A percentile compares a stretch with the other conserved stretches of the same genome.
phyloP scores from a whole-genome alignment of 331 rosid genomes.

The Malus hybrid region DNA sequence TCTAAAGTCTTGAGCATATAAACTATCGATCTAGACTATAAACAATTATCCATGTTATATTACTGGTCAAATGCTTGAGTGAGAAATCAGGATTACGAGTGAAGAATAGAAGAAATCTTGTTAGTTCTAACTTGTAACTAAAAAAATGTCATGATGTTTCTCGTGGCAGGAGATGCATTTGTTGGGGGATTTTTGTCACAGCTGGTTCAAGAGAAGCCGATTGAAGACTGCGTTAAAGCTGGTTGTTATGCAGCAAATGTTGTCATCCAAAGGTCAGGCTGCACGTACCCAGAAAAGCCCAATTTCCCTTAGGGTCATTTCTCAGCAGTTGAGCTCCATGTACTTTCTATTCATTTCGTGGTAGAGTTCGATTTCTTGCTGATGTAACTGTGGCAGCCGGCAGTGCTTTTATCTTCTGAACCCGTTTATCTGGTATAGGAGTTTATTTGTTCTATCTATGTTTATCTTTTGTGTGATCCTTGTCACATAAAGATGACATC shows the following conservation, averaged over 20 bases:
- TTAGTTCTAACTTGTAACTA: not conserved
- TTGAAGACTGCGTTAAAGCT: slow-evolving; percentile 70
- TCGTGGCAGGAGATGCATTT: slow-evolving; percentile 77
- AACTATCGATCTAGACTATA: not conserved
- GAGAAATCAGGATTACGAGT: not conserved
- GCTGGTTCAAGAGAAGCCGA: slow-evolving; percentile 65
- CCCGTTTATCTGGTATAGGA: not conserved
- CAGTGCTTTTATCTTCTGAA: not conserved
- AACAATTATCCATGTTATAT: not conserved
- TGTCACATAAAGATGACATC: not conserved
- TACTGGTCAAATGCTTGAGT: not conserved
- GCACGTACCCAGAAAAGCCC: slow-evolving; percentile 94
- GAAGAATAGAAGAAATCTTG: not conserved
- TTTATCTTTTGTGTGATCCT: not conserved
- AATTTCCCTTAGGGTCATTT: slow-evolving; percentile 38
- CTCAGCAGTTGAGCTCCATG: not conserved
- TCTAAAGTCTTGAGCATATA: not conserved
- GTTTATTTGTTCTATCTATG: not conserved
- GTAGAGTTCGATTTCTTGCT: not conserved
- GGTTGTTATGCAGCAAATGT: slow-evolving; percentile 84
- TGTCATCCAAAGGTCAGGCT: slow-evolving; percentile 86
- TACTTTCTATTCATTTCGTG: not conserved
- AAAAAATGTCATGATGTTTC: not conserved
- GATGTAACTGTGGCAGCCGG: not conserved
- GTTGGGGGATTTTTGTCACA: slow-evolving; percentile 94